A percentile compares a stretch with the other conserved stretches of the same genome.
Conservation (phyloP, 2,329 filamentous ascomycete species). For the Boeremia exigua region DNA sequence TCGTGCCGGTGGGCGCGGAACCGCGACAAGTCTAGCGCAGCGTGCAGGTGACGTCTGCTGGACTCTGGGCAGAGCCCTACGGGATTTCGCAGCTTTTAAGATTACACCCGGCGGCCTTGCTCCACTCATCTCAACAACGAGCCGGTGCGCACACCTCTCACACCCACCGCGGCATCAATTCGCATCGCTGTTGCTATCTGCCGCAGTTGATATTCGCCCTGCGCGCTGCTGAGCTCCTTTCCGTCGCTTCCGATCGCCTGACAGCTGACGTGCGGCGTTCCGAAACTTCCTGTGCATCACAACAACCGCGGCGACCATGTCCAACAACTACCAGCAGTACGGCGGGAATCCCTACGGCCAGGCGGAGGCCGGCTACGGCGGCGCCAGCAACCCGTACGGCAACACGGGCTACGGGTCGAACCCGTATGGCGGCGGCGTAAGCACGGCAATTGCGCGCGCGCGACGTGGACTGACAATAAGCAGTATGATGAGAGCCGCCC, state of each 20-base stretch:
- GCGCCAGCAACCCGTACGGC: slow-evolving; percentile 48
- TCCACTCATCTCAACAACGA: slow-evolving; percentile 24
- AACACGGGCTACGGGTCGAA: slow-evolving; percentile 40
- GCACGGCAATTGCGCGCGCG: slow-evolving; percentile 16
- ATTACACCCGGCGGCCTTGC: slow-evolving; percentile 5
- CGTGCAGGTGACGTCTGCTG: slow-evolving; percentile 12
- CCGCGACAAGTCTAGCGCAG: slow-evolving; percentile 7
- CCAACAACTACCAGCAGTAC: slow-evolving; percentile 60
- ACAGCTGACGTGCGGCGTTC: slow-evolving; percentile 28
- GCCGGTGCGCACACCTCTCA: slow-evolving; percentile 4
- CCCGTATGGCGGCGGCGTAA: slow-evolving; percentile 40
- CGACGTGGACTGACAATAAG: slow-evolving; percentile 15
- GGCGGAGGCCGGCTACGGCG: slow-evolving; percentile 43
- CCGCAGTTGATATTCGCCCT: neutral
- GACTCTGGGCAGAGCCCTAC: slow-evolving; percentile 4
- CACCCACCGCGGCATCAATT: slow-evolving; percentile 15
- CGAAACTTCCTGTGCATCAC: slow-evolving; percentile 24
- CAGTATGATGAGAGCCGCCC: slow-evolving; percentile 37
- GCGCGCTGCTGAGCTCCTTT: slow-evolving; percentile 26
- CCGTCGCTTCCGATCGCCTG: slow-evolving; percentile 38
- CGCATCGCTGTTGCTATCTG: slow-evolving; percentile 2
- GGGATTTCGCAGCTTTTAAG: slow-evolving; percentile 15
- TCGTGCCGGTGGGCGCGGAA: neutral
- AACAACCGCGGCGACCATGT: slow-evolving; percentile 30
- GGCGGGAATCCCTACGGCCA: slow-evolving; percentile 67